Conservation (phyloP, 345 rosid species). For the Reutealis trisperma region DNA sequence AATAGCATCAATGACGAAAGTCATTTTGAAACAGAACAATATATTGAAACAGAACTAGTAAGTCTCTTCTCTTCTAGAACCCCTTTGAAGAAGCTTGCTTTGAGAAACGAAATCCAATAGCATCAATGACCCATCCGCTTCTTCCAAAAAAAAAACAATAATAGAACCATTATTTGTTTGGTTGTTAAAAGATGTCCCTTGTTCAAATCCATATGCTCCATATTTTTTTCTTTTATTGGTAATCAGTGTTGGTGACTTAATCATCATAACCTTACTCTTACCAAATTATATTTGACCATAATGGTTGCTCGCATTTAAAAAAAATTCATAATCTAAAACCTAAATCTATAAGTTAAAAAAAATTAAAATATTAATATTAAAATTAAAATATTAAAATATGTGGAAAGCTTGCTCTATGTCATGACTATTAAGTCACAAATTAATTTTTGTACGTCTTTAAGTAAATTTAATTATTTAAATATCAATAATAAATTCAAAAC, state of each 20-base stretch:
- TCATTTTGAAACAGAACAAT: too few species aligned
- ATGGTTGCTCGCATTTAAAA: slow-evolving; percentile 58
- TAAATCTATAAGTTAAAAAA: not conserved
- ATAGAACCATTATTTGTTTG: slow-evolving; percentile 41
- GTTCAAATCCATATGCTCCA: slow-evolving; percentile 71
- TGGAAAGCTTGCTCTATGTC: too few species aligned
- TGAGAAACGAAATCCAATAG: slow-evolving; percentile 60
- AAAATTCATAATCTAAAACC: slow-evolving; percentile 58
- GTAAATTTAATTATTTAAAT: too few species aligned
- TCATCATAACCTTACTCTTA: slow-evolving; percentile 47
- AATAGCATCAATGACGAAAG: too few species aligned
- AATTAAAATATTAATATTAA: too few species aligned
- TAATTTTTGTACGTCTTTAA: too few species aligned
- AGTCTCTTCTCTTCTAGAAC: slow-evolving; percentile 60
- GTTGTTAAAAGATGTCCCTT: slow-evolving; percentile 63
- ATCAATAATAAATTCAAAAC: too few species aligned
- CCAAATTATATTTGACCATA: slow-evolving; percentile 54
- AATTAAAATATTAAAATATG: too few species aligned
- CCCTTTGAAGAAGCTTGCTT: slow-evolving; percentile 47
- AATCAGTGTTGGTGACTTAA: slow-evolving; percentile 62
- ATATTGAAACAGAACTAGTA: slow-evolving; percentile 33
- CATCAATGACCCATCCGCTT: slow-evolving; percentile 73
- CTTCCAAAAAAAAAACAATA: slow-evolving; percentile 64
- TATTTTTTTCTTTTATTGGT: slow-evolving; percentile 52
- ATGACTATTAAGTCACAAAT: too few species aligned